Base-by-base conservation (phyloP, 164 flowering plant genomes). In the Vitis riparia region DNA sequence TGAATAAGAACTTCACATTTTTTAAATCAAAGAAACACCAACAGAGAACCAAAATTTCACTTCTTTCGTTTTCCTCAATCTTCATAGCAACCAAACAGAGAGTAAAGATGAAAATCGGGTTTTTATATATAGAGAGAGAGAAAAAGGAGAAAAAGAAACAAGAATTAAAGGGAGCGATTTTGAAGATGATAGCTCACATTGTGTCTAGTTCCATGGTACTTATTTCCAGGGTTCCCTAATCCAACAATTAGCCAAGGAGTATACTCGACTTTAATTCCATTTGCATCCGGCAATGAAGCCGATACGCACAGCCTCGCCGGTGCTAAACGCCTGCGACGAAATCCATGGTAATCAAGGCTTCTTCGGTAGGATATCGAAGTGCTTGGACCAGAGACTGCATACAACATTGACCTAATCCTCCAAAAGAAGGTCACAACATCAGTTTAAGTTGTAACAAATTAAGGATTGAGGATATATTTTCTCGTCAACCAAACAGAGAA, bases 181-280 rank as follows among this genome's bases (percentile, higher is more conserved):
- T 29, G 61, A 59, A 48, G 51, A 17, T 37, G 47, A 63, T 62
- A 32, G 63, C 73, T 69, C 82, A 95, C 98, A 86, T 95, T 95
- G 76, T 95, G 98, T 76, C 98, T 87, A 11, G 97, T 91, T 58
- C 97, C 98, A 62, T 90, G 93, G 76, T 91, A 93, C 84, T 91
- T 93, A 70, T 86, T 90, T 65, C 98, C 97, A 51, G 99, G 99
- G 69, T 95, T 91, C 12, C 98, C 98, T 77, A 95, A 74, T 56
- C 99, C 99, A 69, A 86, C 97, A 82, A 93, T 80, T 51, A 95
- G 78, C 99, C 99, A 95, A 8, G 99, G 98, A 27, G 98, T 92
- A 69, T 88, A 92, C 84, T 95, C 98, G 70, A 80, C 74, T 81
- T 85, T 85, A 60, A 63, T 75, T 52, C 83, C 88, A 78, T 82